phyloP scores from a whole-genome alignment of 2,329 filamentous ascomycete genomes.

The Microdochium bolleyi region DNA sequence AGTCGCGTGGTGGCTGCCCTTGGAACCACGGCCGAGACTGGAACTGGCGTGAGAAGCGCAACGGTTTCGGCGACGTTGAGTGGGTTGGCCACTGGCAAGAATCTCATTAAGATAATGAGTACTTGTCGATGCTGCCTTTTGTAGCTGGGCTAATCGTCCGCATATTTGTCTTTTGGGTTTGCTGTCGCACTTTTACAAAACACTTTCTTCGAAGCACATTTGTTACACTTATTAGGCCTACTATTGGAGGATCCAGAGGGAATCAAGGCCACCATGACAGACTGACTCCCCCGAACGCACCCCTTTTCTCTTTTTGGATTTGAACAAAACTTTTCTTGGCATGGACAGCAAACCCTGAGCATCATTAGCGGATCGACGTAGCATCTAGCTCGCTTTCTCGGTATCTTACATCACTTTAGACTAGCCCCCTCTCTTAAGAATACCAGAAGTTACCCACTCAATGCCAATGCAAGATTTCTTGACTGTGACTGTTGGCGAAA shows the following conservation, averaged over 20 bases:
- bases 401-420: conserved; percentile 47
- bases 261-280: not conserved
- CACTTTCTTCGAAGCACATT: conserved; percentile 4
- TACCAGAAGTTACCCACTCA: conserved; percentile 64
- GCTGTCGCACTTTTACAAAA: conserved; percentile 4
- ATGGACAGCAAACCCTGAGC: conserved; percentile 16
- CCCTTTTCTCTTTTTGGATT: conserved; percentile 14
- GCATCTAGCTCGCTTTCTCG: conserved; percentile 55
- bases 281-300: conserved; percentile 1
- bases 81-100: conserved; percentile 91
- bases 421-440: conserved; percentile 30
- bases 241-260: conserved; percentile 10
- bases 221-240: conserved; percentile 15
- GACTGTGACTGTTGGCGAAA: not conserved
- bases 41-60: conserved; percentile 54
- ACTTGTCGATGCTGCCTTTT: conserved; percentile 41
- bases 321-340: conserved; percentile 19
- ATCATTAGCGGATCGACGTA: conserved; percentile 17
- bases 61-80: conserved; percentile 74
- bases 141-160: conserved; percentile 42
- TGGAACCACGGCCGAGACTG: conserved; percentile 52
- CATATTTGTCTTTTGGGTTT: conserved; percentile 16
- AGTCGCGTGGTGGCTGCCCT: conserved; percentile 36
- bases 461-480: conserved; percentile 1
- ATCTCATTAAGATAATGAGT: conserved; percentile 24